Evolutionary conservation across 805 yeast species (phyloP), one percentile per base, ranked within the genome.

Genomic region (Ogataea minuta): DNA sequence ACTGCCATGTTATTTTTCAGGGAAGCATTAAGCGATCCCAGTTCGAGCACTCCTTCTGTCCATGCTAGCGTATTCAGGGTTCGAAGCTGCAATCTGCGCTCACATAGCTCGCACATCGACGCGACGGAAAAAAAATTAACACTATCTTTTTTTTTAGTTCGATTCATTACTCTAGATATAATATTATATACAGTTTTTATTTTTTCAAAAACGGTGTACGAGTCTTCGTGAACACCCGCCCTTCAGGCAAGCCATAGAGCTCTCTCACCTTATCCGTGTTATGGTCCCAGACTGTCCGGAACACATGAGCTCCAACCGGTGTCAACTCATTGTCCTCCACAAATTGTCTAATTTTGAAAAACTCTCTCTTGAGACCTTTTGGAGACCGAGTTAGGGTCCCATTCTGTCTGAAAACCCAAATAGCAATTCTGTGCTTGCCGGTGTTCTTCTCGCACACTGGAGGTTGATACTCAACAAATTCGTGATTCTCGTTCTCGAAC

Each of bases 251-350:
- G 4, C 88, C 91, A 58, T 84, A 86, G 57, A 72, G 62, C 47
- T 71, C 75, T 62, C 98, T 79, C 19, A 90, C 81, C 3, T 58
- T 60, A 21, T 72, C 72, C 30, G 86, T 84, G 52, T 81, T 76
- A 52, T 85, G 67, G 63, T 93, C 98, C 79, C 83, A 91, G 28
- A 64, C 68, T 50, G 82, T 79, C 72, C 98, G 80, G 91, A 95
- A 91, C 31, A 87, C 72, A 60, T 88, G 95, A 2, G 95, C 96
- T 19, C 98, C 97, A 33, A 90, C 78, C 1, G 97, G 78, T n/a
- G 68, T 66, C 50, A 93, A 72, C 4, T 68, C 59, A 60, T 84
- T 59, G 3, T 62, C 46, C 3, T 63, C 68, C 11, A 71, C 84
- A 60, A 88, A 90, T 6, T 56, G 53, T 59, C 98, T 77, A 46